Conservation (phyloP, 1,284 basidiomycete genomes). For the Puccinia hordei region DNA sequence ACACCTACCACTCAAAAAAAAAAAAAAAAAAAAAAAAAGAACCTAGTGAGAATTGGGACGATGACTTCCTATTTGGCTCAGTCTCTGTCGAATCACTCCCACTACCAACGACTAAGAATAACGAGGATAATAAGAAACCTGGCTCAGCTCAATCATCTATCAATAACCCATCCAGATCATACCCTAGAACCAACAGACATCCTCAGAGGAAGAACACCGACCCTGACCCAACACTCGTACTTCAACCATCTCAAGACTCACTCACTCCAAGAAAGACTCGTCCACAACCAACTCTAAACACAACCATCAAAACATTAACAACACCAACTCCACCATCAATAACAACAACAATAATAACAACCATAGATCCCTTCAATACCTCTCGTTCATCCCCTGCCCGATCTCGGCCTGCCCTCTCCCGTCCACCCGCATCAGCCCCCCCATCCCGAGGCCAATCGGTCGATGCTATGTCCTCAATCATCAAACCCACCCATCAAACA, state of each 20-base stretch:
- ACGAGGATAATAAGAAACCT: constrained; percentile 18
- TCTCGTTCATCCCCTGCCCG: background rate
- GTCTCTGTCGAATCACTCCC: constrained; percentile 30
- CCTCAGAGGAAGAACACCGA: background rate
- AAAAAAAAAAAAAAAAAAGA: too few species aligned
- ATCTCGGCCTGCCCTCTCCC: background rate
- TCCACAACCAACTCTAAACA: background rate
- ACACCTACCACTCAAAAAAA: too few species aligned
- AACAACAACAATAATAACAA: background rate
- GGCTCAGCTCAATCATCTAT: constrained; percentile 26
- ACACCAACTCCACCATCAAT: background rate
- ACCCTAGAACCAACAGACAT: background rate
- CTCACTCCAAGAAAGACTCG: constrained; percentile 31
- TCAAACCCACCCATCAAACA: constrained; percentile 24
- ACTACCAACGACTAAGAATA: background rate
- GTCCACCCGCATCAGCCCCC: constrained; percentile 38
- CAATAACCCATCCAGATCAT: background rate
- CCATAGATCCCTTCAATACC: background rate
- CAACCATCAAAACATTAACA: background rate
- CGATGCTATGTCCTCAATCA: background rate
- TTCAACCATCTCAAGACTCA: background rate
- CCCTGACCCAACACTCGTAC: background rate
- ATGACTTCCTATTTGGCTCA: constrained; percentile 50
- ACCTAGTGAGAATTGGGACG: constrained; percentile 51
- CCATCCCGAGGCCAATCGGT: background rate